Conservation (phyloP, 139 green algal species). For the Chlamydomonas sp. region DNA sequence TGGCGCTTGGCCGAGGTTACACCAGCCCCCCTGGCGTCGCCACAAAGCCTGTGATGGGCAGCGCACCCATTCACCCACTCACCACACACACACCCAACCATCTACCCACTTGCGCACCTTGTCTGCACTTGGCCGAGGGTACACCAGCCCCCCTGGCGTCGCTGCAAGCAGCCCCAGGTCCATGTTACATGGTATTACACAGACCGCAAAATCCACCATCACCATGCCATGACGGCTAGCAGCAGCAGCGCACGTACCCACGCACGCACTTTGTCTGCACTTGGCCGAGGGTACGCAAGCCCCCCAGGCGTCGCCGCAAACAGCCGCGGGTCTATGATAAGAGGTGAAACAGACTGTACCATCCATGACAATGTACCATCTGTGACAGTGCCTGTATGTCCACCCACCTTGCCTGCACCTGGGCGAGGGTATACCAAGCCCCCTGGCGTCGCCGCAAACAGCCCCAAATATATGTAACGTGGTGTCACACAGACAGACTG, state of each 20-base stretch:
- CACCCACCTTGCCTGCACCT: constrained; percentile 11
- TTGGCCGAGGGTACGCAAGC: background rate
- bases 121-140: background rate
- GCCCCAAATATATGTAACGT: background rate
- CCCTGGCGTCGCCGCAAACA: background rate
- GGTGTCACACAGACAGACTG: background rate
- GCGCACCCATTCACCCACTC: background rate
- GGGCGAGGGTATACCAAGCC: background rate
- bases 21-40: background rate
- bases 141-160: background rate
- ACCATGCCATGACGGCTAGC: background rate
- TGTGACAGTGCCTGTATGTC: too few relatives aligned
- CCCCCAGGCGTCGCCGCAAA: background rate
- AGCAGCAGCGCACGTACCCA: background rate
- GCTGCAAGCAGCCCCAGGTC: background rate
- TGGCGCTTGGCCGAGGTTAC: background rate
- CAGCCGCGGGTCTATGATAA: constrained; percentile 3
- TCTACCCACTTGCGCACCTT: background rate
- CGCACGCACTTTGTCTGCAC: background rate
- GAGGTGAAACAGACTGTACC: too few relatives aligned
- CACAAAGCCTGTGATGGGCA: background rate
- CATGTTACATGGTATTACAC: background rate
- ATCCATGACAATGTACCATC: too few relatives aligned
- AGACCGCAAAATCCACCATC: background rate
- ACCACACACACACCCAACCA: too few relatives aligned